phyloP scores from a whole-genome alignment of 2,329 filamentous ascomycete species.

The Botrytis cinerea region DNA sequence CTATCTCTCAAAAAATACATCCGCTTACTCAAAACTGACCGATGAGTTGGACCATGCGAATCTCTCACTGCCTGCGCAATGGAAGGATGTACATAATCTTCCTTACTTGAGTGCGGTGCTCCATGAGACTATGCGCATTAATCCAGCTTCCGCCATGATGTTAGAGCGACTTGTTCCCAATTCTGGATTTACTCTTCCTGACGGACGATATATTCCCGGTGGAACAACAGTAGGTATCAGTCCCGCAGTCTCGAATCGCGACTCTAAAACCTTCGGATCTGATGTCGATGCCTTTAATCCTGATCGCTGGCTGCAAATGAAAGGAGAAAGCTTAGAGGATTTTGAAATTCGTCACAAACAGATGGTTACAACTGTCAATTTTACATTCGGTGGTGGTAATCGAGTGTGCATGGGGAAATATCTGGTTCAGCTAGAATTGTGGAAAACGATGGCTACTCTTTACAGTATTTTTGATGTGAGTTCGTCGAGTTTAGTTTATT shows the following conservation, averaged over 20 bases:
- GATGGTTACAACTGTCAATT: not conserved
- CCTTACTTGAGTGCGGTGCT: constrained; percentile 13
- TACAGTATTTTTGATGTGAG: constrained; percentile 18
- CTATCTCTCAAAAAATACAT: constrained; percentile 3
- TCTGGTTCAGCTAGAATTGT: not conserved
- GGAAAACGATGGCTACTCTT: constrained; percentile 8
- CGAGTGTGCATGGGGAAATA: constrained; percentile 4
- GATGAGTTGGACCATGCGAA: constrained; percentile 7
- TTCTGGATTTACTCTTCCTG: constrained; percentile 21
- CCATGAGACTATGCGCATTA: constrained; percentile 9
- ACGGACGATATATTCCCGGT: constrained; percentile 48
- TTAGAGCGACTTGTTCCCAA: constrained; percentile 7
- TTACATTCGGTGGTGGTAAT: constrained; percentile 4
- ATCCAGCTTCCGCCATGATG: not conserved
- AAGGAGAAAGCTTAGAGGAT: not conserved
- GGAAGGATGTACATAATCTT: constrained; percentile 8
- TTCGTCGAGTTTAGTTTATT: not conserved
- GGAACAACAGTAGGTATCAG: constrained; percentile 53
- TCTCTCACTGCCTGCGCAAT: not conserved
- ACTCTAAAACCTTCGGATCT: constrained; percentile 57
- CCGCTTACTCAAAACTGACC: not conserved
- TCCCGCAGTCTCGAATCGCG: constrained; percentile 52
- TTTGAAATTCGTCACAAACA: not conserved
- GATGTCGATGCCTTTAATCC: constrained; percentile 63
- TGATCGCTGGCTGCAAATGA: constrained; percentile 49